These are phyloP conservation scores for Bipolaris zeicola DNA, from an alignment of 2,329 filamentous ascomycete species.

Conservation along the genomic window DNA sequence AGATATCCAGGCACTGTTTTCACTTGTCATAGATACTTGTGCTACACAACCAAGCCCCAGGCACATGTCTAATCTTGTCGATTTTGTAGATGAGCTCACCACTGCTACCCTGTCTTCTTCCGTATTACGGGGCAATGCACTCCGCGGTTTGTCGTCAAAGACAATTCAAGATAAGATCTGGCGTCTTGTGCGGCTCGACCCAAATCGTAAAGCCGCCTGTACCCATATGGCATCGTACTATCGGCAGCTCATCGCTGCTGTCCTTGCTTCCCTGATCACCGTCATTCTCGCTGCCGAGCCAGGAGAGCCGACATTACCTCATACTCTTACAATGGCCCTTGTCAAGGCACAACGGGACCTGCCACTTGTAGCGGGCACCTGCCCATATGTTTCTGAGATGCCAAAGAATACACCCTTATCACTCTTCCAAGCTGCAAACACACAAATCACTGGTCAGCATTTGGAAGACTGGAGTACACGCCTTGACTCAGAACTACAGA, in stretches of 20 bases:
- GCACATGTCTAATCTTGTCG: conserved; percentile 14
- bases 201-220: neutral
- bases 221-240: conserved; percentile 18
- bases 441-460: conserved; percentile 39
- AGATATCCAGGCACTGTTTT: conserved; percentile 24
- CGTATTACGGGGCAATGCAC: conserved; percentile 26
- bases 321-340: conserved; percentile 26
- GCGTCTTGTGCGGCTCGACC: conserved; percentile 18
- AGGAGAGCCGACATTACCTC: conserved; percentile 24
- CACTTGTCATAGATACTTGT: conserved; percentile 22
- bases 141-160: conserved; percentile 33
- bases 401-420: conserved; percentile 24
- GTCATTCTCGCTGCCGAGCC: conserved; percentile 25
- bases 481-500: conserved; percentile 52
- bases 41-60: conserved; percentile 6
- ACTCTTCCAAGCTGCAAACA: conserved; percentile 48
- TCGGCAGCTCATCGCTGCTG: conserved; percentile 27
- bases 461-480: conserved; percentile 57
- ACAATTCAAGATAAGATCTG: conserved; percentile 30
- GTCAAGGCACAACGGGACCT: conserved; percentile 37
- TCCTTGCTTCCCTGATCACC: conserved; percentile 38
- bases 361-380: conserved; percentile 13
- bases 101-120: conserved; percentile 15
- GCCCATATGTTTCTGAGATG: conserved; percentile 20
- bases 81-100: conserved; percentile 27